These are phyloP conservation scores for Akanthomyces dipterigenus DNA, from an alignment of 2,329 filamentous ascomycete genomes.

Conservation along the genomic window DNA sequence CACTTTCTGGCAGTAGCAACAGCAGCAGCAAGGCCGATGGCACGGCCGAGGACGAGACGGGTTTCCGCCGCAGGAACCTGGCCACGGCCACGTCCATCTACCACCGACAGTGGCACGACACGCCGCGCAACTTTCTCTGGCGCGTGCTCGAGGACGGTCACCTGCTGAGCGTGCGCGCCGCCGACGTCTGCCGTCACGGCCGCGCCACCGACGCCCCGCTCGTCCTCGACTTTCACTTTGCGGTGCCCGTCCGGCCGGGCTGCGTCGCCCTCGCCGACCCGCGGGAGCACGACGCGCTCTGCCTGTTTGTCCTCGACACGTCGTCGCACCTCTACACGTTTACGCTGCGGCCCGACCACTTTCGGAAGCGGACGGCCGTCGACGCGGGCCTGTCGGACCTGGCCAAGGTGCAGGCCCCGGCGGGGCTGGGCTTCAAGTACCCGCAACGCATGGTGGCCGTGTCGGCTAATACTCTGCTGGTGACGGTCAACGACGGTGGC, in stretches of 20 bases:
- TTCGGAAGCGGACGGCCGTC: conserved; percentile 60
- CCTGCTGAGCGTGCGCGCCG: conserved; percentile 73
- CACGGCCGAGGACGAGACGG: conserved; percentile 59
- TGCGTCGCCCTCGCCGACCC: conserved; percentile 81
- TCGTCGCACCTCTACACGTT: conserved; percentile 78
- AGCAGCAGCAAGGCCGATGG: conserved; percentile 32
- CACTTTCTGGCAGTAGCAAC: conserved; percentile 40
- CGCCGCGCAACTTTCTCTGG: conserved; percentile 87
- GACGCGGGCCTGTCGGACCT: conserved; percentile 70
- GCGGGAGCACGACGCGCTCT: conserved; percentile 68
- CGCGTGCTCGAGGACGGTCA: conserved; percentile 74
- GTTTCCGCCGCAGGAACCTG: conserved; percentile 66
- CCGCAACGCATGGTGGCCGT: conserved; percentile 76
- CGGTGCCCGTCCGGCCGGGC: conserved; percentile 62
- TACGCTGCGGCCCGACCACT: conserved; percentile 74
- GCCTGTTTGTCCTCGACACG: conserved; percentile 72
- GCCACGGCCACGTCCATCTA: conserved; percentile 77
- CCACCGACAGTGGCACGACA: conserved; percentile 67
- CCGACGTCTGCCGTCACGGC: conserved; percentile 69
- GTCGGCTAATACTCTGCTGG: conserved; percentile 64
- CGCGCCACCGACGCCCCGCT: conserved; percentile 63
- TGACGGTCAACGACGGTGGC: conserved; percentile 74
- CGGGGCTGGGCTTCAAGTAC: conserved; percentile 68
- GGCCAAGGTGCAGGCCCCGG: conserved; percentile 67
- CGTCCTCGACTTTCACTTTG: conserved; percentile 72